Base-by-base conservation (phyloP, 2,329 filamentous ascomycete species). In the Fusarium nanum region DNA sequence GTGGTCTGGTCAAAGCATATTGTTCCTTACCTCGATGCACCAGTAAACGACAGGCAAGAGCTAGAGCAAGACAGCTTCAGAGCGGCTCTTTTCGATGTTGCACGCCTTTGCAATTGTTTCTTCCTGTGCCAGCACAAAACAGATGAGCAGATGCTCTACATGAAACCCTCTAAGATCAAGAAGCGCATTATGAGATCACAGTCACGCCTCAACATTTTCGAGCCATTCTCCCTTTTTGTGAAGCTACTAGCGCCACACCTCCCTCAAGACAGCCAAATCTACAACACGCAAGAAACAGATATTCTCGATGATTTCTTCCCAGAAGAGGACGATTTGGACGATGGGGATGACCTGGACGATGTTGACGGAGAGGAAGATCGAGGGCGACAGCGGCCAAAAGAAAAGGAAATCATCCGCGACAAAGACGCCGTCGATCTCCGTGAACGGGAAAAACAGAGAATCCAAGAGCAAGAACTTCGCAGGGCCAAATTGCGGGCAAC, bases 391-490 rank as follows among this genome's bases (percentile, higher is more conserved):
- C 79, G 67, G 30, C 56, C 55, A 12, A 80, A 74, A 49, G 77
- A 80, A 63, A 79, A 74, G 40, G 78, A 81, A 56, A 79, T 82
- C 30, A 66, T 82, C 3, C 78, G 77, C 18, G 73, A 82, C 60
- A 79, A 75, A 40, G 76, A 74, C 18, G 79, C 86, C 1, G 81
- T 86, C 44, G 81, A 85, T 42, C 81, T 88, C 32, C 86, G 91
- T 71, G 82, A 87, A 50, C 83, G 80, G 56, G 89, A 90, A 53
- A 81, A 82, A 56, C 78, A 80, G n/a, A 86, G 88, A 56, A 77
- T 85, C 7, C 78, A 83, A 60, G 83, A 87, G 58, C 87, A 90
- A 74, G 84, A 88, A 55, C 77, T 80, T 65, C 87, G 89, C 27
- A 81, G 82, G 30, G 76, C 78, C 70, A 84, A 81, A 62, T 81